These are phyloP conservation scores for Fusarium staphyleae DNA, from an alignment of 2,329 filamentous ascomycete species.

Conservation along the genomic window DNA sequence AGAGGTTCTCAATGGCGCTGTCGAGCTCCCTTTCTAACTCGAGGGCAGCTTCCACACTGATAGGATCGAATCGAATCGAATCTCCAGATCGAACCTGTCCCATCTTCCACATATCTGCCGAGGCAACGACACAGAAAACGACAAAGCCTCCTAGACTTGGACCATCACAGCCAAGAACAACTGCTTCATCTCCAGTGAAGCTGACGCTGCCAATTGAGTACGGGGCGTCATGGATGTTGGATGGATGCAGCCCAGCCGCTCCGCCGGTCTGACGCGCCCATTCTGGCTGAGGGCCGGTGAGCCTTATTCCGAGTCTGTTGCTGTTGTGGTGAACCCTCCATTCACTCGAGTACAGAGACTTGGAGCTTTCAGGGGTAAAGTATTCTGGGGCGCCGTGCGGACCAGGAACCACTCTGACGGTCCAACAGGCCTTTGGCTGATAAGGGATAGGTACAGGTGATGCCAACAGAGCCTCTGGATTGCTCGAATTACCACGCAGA, in stretches of 20 bases:
- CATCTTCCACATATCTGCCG: constrained; percentile 52
- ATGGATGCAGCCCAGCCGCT: constrained; percentile 50
- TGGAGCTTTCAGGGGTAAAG: constrained; percentile 45
- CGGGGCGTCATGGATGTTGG: constrained; percentile 51
- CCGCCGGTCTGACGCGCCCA: constrained; percentile 50
- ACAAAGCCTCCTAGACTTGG: constrained; percentile 53
- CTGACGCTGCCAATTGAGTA: constrained; percentile 52
- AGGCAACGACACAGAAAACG: constrained; percentile 48
- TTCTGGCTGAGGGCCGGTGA: constrained; percentile 47
- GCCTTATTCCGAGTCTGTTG: constrained; percentile 50
- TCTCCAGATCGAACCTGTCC: constrained; percentile 52
- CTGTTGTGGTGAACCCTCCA: constrained; percentile 53
- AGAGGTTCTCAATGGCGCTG: constrained; percentile 33
- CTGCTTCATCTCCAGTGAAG: constrained; percentile 52
- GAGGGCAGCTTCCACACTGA: constrained; percentile 39
- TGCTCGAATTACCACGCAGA: background rate
- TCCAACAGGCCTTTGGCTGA: constrained; percentile 41
- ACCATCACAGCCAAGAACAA: constrained; percentile 50
- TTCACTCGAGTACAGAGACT: constrained; percentile 43
- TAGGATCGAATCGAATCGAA: constrained; percentile 44
- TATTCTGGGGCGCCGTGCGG: constrained; percentile 50
- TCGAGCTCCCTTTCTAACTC: constrained; percentile 35
- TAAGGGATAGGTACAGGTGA: constrained; percentile 32
- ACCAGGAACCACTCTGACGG: constrained; percentile 47
- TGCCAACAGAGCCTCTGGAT: background rate